Evolutionary conservation across 2,329 filamentous ascomycete species (phyloP), one percentile per base, ranked within the genome.

Genomic region (Aspergillus flavus): DNA sequence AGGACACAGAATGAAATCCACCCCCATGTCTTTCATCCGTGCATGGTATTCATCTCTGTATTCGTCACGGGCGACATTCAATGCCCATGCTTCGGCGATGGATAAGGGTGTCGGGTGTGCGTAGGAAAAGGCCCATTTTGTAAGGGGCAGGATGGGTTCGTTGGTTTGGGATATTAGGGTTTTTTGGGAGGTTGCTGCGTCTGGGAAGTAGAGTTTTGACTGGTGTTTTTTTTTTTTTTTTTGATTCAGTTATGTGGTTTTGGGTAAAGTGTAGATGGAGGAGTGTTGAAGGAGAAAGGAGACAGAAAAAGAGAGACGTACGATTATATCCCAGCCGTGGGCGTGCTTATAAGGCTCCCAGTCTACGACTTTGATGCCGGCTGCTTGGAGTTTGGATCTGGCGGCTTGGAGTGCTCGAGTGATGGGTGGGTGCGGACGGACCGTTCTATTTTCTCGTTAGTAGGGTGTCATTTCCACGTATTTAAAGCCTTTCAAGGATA

Each of bases 351-450:
- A 76, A 3, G 74, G 74, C n/a, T 76, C 69, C 74, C 74, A 77
- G 58, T 77, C 71, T 9, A 77, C 65, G n/a, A 76, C 72, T n/a
- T 71, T 77, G 61, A 84, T 74, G 1, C 82, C 83, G 1, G 84
- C 77, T 59, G 78, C 80, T n/a, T 81, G 64, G 1, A 70, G 54
- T 66, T 71, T 72, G 46, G 69, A 54, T 63, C 72, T 71, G 32
- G 70, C 70, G 50, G 66, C 57, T 39, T 64, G 57, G 14, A 66
- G 68, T 54, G 34, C 74, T 58, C 88, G 81, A 0, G 81, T 76
- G 3, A 91, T 82, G 0, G 89, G 89, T 3, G 90, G 89, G 58
- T 91, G 90, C 0, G 90, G 89, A 6, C 76, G 81, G 5, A 90
- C 88, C 57, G 88, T 81, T 11, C 73, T 77, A 23, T n/a, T 32